These are phyloP conservation scores for Hippophae tibetana DNA, from an alignment of 306 rosid species.

Conservation along the genomic window DNA sequence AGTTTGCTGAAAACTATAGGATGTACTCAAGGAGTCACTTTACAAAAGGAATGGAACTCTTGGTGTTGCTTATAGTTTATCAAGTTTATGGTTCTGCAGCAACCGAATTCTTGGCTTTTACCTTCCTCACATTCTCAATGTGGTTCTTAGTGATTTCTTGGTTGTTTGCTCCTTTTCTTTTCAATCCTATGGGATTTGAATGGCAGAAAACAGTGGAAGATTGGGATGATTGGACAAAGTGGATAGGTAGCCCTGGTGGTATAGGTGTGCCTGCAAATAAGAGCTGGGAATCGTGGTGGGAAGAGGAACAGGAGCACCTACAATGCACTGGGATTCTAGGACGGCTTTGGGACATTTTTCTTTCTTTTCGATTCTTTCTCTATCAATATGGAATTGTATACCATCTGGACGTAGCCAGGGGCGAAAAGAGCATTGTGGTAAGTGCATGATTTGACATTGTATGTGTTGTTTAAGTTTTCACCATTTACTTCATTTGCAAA, in stretches of 20 bases:
- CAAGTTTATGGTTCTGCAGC: slow-evolving; percentile 60
- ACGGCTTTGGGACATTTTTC: slow-evolving; percentile 60
- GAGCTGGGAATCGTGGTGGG: slow-evolving; percentile 99
- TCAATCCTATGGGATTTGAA: slow-evolving; percentile 97
- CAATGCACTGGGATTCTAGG: slow-evolving; percentile 59
- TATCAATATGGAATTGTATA: slow-evolving; percentile 92
- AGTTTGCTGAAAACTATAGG: slow-evolving; percentile 87
- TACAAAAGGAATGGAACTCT: slow-evolving; percentile 74
- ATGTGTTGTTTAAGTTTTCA: slow-evolving; percentile 8
- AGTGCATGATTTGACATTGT: slow-evolving; percentile 21
- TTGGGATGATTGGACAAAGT: slow-evolving; percentile 92
- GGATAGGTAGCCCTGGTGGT: slow-evolving; percentile 83
- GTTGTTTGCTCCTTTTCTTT: slow-evolving; percentile 85
- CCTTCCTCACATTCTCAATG: slow-evolving; percentile 56
- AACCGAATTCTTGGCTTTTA: slow-evolving; percentile 28
- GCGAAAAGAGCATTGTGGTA: slow-evolving; percentile 68
- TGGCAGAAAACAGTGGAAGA: slow-evolving; percentile 99
- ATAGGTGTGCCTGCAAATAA: slow-evolving; percentile 86
- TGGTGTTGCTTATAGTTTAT: slow-evolving; percentile 59
- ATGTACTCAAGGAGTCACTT: slow-evolving; percentile 97
- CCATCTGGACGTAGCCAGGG: slow-evolving; percentile 64
- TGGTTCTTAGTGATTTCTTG: slow-evolving; percentile 86
- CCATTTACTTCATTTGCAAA: slow-evolving; percentile 11
- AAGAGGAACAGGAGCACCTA: slow-evolving; percentile 95
- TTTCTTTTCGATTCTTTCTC: slow-evolving; percentile 67